These are phyloP conservation scores for Cornus florida DNA, from an alignment of 148 eudicot genomes.

Conservation along the genomic window DNA sequence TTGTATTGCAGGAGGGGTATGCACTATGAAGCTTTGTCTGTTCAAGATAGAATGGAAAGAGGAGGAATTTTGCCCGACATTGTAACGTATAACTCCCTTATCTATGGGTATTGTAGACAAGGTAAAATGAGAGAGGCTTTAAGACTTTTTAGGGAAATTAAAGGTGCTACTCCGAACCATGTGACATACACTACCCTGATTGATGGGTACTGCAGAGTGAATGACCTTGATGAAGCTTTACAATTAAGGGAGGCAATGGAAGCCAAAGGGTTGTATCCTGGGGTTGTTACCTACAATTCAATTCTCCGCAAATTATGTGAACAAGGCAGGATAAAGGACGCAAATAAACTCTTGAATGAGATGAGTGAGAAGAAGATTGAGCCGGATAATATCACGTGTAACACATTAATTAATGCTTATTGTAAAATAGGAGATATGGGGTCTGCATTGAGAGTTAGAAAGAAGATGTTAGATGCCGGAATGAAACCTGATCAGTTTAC, in stretches of 20 bases:
- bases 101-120: conserved; percentile 75
- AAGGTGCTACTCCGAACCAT: conserved; percentile 57
- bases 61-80: conserved; percentile 64
- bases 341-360: conserved; percentile 70
- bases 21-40: conserved; percentile 81
- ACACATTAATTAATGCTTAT: conserved; percentile 87
- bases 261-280: conserved; percentile 58
- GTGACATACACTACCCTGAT: conserved; percentile 87
- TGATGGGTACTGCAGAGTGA: conserved; percentile 83
- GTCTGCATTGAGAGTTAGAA: conserved; percentile 64
- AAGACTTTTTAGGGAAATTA: conserved; percentile 69
- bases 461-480: conserved; percentile 73
- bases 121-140: conserved; percentile 89
- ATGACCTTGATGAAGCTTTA: conserved; percentile 64
- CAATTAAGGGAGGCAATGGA: conserved; percentile 57
- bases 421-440: conserved; percentile 83
- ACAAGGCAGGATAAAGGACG: conserved; percentile 77
- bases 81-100: conserved; percentile 76
- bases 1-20: conserved; percentile 76
- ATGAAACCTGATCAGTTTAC: conserved; percentile 64
- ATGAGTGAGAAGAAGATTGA: conserved; percentile 78
- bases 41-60: conserved; percentile 80
- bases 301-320: conserved; percentile 77
- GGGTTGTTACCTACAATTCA: conserved; percentile 75
- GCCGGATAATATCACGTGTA: conserved; percentile 86